These are phyloP conservation scores for Musa troglodytarum DNA, from an alignment of 176 grass and related monocot species.

Conservation along the genomic window DNA sequence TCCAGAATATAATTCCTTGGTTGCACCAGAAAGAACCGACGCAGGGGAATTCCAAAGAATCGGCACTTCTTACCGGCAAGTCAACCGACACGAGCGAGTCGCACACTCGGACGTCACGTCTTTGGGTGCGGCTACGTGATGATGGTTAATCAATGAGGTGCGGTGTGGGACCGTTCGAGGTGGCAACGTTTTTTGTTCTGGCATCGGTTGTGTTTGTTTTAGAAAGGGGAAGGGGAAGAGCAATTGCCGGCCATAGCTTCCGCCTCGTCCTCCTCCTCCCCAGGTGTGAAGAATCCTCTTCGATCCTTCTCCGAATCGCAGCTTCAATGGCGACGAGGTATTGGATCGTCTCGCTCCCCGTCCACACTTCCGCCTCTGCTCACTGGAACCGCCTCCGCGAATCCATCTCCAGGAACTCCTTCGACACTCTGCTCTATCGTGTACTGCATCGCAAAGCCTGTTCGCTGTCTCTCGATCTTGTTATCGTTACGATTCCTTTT, in stretches of 20 bases:
- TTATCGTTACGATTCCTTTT: not conserved
- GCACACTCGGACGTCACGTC: no score
- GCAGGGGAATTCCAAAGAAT: no score
- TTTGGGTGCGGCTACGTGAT: no score
- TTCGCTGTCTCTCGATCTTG: not conserved
- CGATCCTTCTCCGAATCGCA: not conserved
- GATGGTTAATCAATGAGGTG: no score
- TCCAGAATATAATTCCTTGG: no score
- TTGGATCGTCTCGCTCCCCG: slow-evolving; percentile 78
- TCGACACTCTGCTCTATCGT: slow-evolving; percentile 89
- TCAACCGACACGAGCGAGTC: no score
- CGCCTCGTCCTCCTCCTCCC: not conserved
- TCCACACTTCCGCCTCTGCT: slow-evolving; percentile 33
- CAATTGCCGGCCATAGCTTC: not conserved
- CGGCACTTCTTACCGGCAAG: no score
- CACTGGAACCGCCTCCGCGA: slow-evolving; percentile 68
- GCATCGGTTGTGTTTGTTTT: no score
- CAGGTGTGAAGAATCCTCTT: not conserved
- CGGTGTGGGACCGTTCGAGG: no score
- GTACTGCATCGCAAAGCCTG: slow-evolving; percentile 24
- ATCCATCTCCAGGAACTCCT: slow-evolving; percentile 66
- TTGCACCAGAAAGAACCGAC: no score
- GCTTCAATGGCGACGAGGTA: slow-evolving; percentile 59
- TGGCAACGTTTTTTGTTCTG: no score
- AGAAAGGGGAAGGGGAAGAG: not conserved